Base-by-base conservation (phyloP, 176 grass and related monocot genomes). In the Aegilops sharonensis region DNA sequence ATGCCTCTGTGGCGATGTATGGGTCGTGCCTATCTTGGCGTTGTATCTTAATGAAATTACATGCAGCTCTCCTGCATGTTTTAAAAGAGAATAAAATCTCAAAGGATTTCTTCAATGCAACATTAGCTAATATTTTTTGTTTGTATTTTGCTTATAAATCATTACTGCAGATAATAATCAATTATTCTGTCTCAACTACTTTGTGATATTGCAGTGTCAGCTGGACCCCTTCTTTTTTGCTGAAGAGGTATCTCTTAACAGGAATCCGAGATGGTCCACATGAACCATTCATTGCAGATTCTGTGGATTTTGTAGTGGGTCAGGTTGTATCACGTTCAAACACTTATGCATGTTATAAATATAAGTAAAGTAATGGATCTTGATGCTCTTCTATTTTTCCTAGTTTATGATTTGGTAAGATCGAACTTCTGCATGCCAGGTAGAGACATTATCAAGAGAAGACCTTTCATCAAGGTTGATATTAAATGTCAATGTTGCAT, bases 151-250 rank as follows among this genome's bases (percentile, higher is more conserved):
- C 30, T 27, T 77, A 15, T 85, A 66, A 84, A 79, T 68, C 29
- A 64, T 72, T 84, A 40, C 20, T 65, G 9, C 67, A 62, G 57
- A 60, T 84, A 60, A 34, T 68, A 75, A 35, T 50, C 21, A 64
- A 43, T 75, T 61, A 84, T 85, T 77, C 0, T 36, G 9, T 87
- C 10, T 76, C 32, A 75, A 64, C 12, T 60, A 65, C 37, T 59
- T 81, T 90, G 67, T 90, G 31, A 91, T 68, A 69, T 91, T 92
- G 90, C 90, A 98, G 96, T 88, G 91, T 98, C 86, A 89, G 81
- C 75, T 98, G 96, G 96, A 91, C 96, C 83, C 96, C 96, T 94
- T 88, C 96, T 48, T 98, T 98, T 95, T 84, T 98, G 88, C 88
- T 98, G 88, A 98, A 98, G 93, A 84, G 93, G 30, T 91, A 98